Conservation (phyloP, 345 rosid genomes). For the Citropsis articulata region DNA sequence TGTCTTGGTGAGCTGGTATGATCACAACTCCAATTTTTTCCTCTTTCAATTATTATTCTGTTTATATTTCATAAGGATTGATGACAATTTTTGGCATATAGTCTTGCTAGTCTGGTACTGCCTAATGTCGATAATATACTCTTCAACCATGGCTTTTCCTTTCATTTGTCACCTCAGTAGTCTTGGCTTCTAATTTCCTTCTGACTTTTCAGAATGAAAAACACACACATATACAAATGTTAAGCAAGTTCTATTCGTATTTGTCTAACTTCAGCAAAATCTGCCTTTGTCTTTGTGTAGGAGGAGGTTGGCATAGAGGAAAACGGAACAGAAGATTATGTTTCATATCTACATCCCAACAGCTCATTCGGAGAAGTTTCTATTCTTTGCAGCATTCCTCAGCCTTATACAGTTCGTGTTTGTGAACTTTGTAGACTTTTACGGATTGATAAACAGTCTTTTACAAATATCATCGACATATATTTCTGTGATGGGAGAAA, state of each 20-base stretch:
- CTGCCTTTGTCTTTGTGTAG: conserved; percentile 30
- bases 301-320: conserved; percentile 64
- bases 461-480: conserved; percentile 77
- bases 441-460: conserved; percentile 85
- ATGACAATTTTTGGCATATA: neutral
- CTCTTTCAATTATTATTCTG: neutral
- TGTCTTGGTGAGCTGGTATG: conserved; percentile 85
- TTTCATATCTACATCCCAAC: conserved; percentile 54
- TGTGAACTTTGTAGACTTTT: conserved; percentile 71
- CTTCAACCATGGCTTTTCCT: no score
- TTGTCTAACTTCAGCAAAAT: neutral
- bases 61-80: neutral
- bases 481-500: conserved; percentile 86
- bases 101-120: neutral
- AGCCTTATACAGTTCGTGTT: conserved; percentile 81
- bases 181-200: neutral
- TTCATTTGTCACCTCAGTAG: neutral
- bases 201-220: neutral
- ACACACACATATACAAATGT: neutral
- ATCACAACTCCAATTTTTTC: neutral
- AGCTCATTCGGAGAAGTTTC: conserved; percentile 87
- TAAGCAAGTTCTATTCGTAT: neutral
- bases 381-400: conserved; percentile 90
- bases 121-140: neutral
- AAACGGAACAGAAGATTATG: conserved; percentile 76